phyloP scores from a whole-genome alignment of 2,329 filamentous ascomycete genomes.

The Epichloe aotearoae region DNA sequence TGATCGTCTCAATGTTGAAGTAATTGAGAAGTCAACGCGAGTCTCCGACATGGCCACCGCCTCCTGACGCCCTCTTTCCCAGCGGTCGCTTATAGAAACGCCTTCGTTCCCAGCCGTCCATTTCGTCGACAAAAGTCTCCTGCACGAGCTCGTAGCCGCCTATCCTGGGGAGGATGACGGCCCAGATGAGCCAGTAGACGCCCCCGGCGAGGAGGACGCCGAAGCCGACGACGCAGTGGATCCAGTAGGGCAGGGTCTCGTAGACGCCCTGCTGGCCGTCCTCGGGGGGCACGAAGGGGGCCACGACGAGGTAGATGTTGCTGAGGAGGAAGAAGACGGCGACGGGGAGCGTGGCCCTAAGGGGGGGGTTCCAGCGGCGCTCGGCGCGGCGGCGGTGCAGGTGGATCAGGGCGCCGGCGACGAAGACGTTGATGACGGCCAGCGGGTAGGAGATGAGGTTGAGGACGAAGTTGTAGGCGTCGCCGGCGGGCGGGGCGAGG shows the following conservation, averaged over 20 bases:
- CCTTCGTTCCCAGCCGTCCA: conserved; percentile 50
- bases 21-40: background rate
- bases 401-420: conserved; percentile 38
- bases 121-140: conserved; percentile 38
- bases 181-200: conserved; percentile 45
- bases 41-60: background rate
- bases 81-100: conserved; percentile 34
- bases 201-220: conserved; percentile 38
- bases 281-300: conserved; percentile 44
- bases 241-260: conserved; percentile 40
- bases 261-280: conserved; percentile 41
- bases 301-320: conserved; percentile 47
- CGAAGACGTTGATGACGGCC: conserved; percentile 42
- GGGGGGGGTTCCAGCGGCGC: conserved; percentile 40
- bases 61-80: background rate
- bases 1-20: conserved; percentile 3
- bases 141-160: conserved; percentile 43
- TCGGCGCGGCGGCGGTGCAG: conserved; percentile 36
- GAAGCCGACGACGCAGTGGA: conserved; percentile 44
- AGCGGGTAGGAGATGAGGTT: conserved; percentile 54
- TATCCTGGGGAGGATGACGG: conserved; percentile 35
- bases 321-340: conserved; percentile 45
- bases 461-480: conserved; percentile 51
- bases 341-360: conserved; percentile 40
- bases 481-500: conserved; percentile 51